phyloP scores from a whole-genome alignment of 305 asterid species.

The Salvia sclarea region DNA sequence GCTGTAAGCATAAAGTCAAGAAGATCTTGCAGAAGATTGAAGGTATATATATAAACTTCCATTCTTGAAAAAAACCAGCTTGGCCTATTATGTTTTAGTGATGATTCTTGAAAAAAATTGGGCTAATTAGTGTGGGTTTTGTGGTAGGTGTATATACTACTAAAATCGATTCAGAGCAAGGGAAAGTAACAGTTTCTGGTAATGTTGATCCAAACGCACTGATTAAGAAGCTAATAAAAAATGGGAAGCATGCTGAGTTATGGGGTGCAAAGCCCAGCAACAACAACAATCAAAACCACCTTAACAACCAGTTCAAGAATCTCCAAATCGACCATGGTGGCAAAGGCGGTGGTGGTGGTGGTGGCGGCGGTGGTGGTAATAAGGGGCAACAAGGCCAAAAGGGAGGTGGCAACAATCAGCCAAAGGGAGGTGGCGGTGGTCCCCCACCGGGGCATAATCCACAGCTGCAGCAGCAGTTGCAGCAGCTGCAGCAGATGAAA shows the following conservation, averaged over 20 bases:
- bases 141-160: conserved; percentile 73
- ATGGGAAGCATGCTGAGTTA: conserved; percentile 77
- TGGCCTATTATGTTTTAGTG: background rate
- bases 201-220: conserved; percentile 69
- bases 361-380: conserved; percentile 41
- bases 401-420: conserved; percentile 41
- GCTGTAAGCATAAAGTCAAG: conserved; percentile 87
- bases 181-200: conserved; percentile 81
- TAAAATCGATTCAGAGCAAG: conserved; percentile 71
- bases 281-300: conserved; percentile 36
- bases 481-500: conserved; percentile 69
- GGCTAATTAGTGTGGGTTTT: conserved; percentile 15
- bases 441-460: conserved; percentile 38
- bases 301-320: conserved; percentile 49
- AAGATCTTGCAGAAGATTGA: conserved; percentile 95
- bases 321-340: conserved; percentile 43
- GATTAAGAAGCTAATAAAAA: conserved; percentile 72
- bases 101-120: background rate
- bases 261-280: conserved; percentile 70
- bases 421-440: conserved; percentile 33
- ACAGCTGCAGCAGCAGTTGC: conserved; percentile 62
- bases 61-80: conserved; percentile 30
- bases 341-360: conserved; percentile 36
- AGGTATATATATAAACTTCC: conserved; percentile 41
- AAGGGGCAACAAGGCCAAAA: conserved; percentile 40